Conservation (phyloP, 2,329 filamentous ascomycete species). For the Fusarium goolgardi region DNA sequence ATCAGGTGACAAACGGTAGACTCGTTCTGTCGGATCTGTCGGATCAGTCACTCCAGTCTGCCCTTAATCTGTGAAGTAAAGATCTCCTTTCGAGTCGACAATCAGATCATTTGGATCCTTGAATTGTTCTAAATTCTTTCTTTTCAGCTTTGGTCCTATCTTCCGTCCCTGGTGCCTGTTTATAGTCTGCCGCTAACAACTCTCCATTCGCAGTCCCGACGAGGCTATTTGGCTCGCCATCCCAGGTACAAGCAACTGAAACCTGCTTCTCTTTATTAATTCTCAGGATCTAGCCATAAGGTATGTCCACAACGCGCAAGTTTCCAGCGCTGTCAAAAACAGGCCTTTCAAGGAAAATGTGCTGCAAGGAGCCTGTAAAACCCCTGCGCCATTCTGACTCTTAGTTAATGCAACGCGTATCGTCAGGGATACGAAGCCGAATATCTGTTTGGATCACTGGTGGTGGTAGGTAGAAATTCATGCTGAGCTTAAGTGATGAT, state of each 20-base stretch:
- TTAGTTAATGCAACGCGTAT: conserved; percentile 49
- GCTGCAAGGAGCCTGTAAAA: conserved; percentile 49
- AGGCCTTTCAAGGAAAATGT: conserved; percentile 57
- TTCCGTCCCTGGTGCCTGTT: conserved; percentile 54
- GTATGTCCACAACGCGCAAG: conserved; percentile 55
- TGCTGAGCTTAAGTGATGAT: not conserved
- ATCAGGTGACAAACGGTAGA: conserved; percentile 52
- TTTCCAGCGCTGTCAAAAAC: conserved; percentile 49
- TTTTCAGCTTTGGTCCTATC: conserved; percentile 49
- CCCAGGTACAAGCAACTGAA: conserved; percentile 50
- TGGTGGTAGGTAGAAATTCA: conserved; percentile 54
- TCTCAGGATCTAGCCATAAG: conserved; percentile 54
- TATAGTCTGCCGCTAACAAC: conserved; percentile 56
- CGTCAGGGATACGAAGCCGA: conserved; percentile 52
- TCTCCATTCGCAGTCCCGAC: conserved; percentile 50
- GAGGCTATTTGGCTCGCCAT: conserved; percentile 57
- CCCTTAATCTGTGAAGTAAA: conserved; percentile 60
- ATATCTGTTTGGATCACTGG: conserved; percentile 51
- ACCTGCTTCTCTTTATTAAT: conserved; percentile 49
- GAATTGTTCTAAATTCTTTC: conserved; percentile 57
- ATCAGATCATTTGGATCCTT: conserved; percentile 58
- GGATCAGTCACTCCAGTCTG: conserved; percentile 58
- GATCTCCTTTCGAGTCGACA: conserved; percentile 51
- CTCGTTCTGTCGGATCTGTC: conserved; percentile 54
- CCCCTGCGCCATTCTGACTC: conserved; percentile 56